A percentile compares a stretch with the other conserved stretches of the same genome.
Evolutionary conservation across 2,329 filamentous ascomycete genomes (phyloP).

Genomic region (Neonectria hederae): DNA sequence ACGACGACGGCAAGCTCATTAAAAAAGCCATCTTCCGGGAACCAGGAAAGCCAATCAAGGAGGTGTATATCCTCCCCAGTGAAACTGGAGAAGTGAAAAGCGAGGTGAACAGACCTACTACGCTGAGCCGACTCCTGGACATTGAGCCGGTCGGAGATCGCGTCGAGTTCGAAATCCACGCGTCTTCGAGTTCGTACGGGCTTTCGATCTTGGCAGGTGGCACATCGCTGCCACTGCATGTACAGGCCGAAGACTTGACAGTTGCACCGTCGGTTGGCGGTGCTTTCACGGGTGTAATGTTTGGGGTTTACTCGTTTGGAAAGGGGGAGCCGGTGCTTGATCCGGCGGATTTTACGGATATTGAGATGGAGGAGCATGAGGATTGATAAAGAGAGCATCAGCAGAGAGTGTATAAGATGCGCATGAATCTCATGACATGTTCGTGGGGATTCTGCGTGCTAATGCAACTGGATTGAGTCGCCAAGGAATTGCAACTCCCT

Average conservation of each 20-base stretch:
- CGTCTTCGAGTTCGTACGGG: constrained; percentile 12
- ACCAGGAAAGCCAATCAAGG: constrained; percentile 1
- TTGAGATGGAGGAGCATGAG: constrained; percentile 4
- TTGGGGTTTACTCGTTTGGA: constrained; percentile 37
- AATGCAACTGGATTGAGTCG: no score
- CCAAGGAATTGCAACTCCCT: no score
- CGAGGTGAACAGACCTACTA: neutral
- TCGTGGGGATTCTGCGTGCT: no score
- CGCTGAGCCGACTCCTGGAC: neutral
- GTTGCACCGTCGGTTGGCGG: constrained; percentile 31
- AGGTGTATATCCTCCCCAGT: constrained; percentile 13
- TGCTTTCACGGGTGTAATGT: constrained; percentile 36
- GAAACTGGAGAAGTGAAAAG: neutral
- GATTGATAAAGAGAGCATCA: neutral
- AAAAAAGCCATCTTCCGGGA: constrained; percentile 13
- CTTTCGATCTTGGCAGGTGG: neutral
- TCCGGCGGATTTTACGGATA: constrained; percentile 28
- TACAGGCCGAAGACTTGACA: constrained; percentile 19
- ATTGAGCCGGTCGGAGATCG: neutral
- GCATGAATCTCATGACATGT: no score
- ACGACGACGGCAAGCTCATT: neutral
- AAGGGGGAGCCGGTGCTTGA: constrained; percentile 34
- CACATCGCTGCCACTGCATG: neutral
- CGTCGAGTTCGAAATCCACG: constrained; percentile 7
- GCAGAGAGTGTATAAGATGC: no score